Evolutionary conservation across 192 early-diverging fungal species (phyloP).

Genomic region (Geranomyces variabilis): DNA sequence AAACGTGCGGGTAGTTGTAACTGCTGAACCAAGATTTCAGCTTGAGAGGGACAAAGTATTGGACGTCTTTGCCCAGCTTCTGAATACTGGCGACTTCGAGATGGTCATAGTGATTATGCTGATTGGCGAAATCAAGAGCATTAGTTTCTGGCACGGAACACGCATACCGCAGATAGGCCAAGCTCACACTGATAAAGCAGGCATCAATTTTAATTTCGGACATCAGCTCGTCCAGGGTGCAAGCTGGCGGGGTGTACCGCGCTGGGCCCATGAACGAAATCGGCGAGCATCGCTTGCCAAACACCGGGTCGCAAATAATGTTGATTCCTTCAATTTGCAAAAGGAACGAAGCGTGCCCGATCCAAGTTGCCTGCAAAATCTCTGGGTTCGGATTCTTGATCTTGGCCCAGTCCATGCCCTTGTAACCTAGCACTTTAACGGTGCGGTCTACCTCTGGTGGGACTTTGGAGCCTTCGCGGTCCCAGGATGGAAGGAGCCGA

Average conservation of each 20-base stretch:
- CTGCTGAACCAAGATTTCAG: slow-evolving; percentile 40
- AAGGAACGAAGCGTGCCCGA: slow-evolving; percentile 68
- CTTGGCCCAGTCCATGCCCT: slow-evolving; percentile 8
- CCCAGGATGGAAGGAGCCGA: slow-evolving; percentile 26
- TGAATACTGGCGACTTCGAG: slow-evolving; percentile 71
- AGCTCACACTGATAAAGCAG: background rate
- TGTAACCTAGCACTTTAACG: slow-evolving; percentile 8
- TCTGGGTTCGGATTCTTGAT: slow-evolving; percentile 30
- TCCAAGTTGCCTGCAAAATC: slow-evolving; percentile 35
- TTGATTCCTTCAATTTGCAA: slow-evolving; percentile 68
- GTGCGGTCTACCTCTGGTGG: slow-evolving; percentile 25
- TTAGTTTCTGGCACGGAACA: too few relatives aligned
- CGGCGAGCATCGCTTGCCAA: slow-evolving; percentile 75
- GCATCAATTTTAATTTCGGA: slow-evolving; percentile 58
- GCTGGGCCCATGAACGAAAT: slow-evolving; percentile 68
- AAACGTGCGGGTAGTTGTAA: slow-evolving; percentile 52
- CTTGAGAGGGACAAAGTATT: slow-evolving; percentile 78
- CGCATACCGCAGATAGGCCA: too few relatives aligned
- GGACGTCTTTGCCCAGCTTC: slow-evolving; percentile 49
- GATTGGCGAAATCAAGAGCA: background rate
- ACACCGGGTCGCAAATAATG: slow-evolving; percentile 76
- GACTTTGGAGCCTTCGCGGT: slow-evolving; percentile 20
- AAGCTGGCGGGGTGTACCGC: slow-evolving; percentile 67
- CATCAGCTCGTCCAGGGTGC: slow-evolving; percentile 65
- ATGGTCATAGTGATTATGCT: slow-evolving; percentile 91